Base-by-base conservation (phyloP, 805 yeast species). In the Lipomyces yamanashiensis region DNA sequence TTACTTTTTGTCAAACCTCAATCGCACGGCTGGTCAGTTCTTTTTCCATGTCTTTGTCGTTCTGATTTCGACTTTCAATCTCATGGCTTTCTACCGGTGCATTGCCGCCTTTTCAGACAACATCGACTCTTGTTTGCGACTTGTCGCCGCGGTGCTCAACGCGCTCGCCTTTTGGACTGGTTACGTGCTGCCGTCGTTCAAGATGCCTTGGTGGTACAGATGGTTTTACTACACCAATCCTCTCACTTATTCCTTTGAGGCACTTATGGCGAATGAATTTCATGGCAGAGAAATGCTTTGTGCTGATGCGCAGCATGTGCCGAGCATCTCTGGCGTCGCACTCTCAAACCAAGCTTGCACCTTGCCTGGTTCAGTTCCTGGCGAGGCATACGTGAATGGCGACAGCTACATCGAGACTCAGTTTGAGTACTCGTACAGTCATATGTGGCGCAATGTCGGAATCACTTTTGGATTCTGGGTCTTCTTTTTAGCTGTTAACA, bases 201-300 rank as follows among this genome's bases (percentile, higher is more conserved):
- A 80, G 13, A 84, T 86, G 87, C 86, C 84, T 66, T 85, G 85
- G 61, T 88, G 92, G 92, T 86, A 86, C 68, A 81, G 85, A 65
- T 87, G 89, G 88, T 77, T 86, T 54, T 80, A 84, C 50, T 85
- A 83, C 69, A 65, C 85, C 40, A 81, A 87, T 68, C 89, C 89
- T 0, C 73, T 85, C 40, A 77, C 80, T 66, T 86, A 82, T 69
- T 82, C 82, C 0, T 85, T 84, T 74, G 95, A 89, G 73, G 77
- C 87, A 0, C 76, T 89, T 71, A 77, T 89, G 79, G 80, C 82
- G 8, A 85, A 83, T 69, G 93, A 89, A 74, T 86, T 89, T 73
- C 84, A 82, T 71, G 81, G 82, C 51, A 77, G 85, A 52, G 76
- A 80, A 15, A 84, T 86, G 78, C 74, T 74, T 54, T 89, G 96